Evolutionary conservation across 1,139 yeast genomes (phyloP), one percentile per base, ranked within the genome.

Genomic region (Kurtzmaniella quercitrusa): DNA sequence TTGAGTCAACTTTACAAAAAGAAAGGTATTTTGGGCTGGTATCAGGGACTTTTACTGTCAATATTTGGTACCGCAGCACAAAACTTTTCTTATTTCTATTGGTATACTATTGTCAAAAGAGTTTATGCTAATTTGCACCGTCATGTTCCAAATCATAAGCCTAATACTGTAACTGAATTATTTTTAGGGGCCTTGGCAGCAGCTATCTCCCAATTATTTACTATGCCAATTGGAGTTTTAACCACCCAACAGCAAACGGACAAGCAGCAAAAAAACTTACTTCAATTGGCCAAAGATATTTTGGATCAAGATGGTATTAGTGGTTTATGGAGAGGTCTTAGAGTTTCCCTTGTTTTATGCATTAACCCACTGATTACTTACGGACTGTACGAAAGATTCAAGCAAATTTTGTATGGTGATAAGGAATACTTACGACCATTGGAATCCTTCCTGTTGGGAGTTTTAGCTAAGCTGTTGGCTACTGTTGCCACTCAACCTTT

Each of bases 341-440:
- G 88, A 59, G 95, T 90, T 9, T 82, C 90, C 11, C 65, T 88
- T 56, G 86, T 88, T 5, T 74, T 88, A 43, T 88, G 94, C 34
- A 71, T 84, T 48, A 88, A 88, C 65, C 96, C 96, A 4, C 83
- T 95, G 37, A 88, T 88, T 58, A 88, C 96, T 5, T 89, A 87
- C 60, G 95, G 95, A 5, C 75, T 90, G 2, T 85, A 81, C 60
- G 93, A 86, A 60, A 75, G 89, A 50, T 71, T 88, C 53, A 82
- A 78, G 59, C 72, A 71, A 44, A 54, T 78, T 3, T 54, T 85
- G 40, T 85, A 72, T 58, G 73, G 72, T 16, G 56, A 51, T 46
- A 72, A 75, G 58, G 58, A 67, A 44, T 64, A 64, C 53, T 70
- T 88, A 53, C 70, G 77, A 11, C 87, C 94, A 5, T 67, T 75